Percentiles rank a stretch among this genome's conserved stretches.
Evolutionary conservation across 179 eudicot species (phyloP).

Genomic region (Beta corolliflora): DNA sequence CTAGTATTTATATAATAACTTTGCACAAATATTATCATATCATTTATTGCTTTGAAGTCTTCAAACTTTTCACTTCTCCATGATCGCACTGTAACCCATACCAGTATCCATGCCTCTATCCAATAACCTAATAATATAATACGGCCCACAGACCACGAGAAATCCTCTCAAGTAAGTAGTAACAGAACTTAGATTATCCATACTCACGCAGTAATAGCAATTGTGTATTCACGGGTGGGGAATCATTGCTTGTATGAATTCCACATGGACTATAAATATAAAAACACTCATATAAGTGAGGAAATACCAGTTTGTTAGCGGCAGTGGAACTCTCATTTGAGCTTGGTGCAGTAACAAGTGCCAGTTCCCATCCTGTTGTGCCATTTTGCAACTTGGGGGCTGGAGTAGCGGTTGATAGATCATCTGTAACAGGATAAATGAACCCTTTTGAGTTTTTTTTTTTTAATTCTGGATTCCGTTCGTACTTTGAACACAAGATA

Average conservation of each 20-base stretch:
- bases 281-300: constrained; percentile 2
- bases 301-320: constrained; percentile 71
- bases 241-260: background rate
- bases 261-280: background rate
- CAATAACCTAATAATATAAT: background rate
- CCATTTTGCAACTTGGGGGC: constrained; percentile 61
- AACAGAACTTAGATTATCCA: background rate
- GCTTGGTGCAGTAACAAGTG: constrained; percentile 93
- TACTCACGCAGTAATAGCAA: background rate
- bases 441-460: background rate
- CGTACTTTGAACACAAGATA: background rate
- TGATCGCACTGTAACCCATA: background rate
- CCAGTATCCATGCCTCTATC: background rate
- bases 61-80: background rate
- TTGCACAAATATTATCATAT: background rate
- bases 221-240: background rate
- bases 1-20: background rate
- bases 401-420: constrained; percentile 44
- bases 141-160: background rate
- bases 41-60: background rate
- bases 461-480: background rate
- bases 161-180: too few relatives aligned
- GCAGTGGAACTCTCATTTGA: constrained; percentile 62
- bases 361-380: constrained; percentile 94
- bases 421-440: constrained; percentile 38